Percentiles rank a stretch among this genome's conserved stretches.
Conservation (phyloP, 1,139 yeast species). For the Hanseniaspora gamundiae region DNA sequence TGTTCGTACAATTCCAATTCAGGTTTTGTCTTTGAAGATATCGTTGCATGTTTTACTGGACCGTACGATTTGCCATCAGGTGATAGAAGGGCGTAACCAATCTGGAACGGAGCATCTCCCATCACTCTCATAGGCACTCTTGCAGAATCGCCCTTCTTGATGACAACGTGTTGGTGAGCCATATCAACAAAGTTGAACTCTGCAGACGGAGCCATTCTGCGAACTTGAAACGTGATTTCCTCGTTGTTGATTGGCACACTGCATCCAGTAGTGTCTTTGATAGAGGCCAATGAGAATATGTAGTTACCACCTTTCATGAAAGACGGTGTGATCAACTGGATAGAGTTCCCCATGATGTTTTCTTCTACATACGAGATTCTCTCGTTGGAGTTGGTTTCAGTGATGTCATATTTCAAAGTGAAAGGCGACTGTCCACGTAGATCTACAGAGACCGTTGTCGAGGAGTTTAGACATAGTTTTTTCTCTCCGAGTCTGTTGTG, state of each 20-base stretch:
- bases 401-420: slow-evolving; percentile 53
- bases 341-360: slow-evolving; percentile 31
- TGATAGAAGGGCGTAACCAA: slow-evolving; percentile 25
- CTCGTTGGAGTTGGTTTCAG: slow-evolving; percentile 36
- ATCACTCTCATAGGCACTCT: slow-evolving; percentile 46
- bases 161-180: slow-evolving; percentile 25
- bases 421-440: slow-evolving; percentile 77
- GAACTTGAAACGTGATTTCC: slow-evolving; percentile 48
- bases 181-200: slow-evolving; percentile 28
- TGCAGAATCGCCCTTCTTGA: slow-evolving; percentile 51
- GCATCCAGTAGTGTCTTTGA: slow-evolving; percentile 67
- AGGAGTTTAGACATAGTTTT: slow-evolving; percentile 35
- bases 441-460: slow-evolving; percentile 38
- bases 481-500: slow-evolving; percentile 6
- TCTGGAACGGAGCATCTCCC: slow-evolving; percentile 40
- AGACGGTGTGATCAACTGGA: slow-evolving; percentile 40
- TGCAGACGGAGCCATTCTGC: slow-evolving; percentile 54
- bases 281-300: slow-evolving; percentile 46
- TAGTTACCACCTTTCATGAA: slow-evolving; percentile 59
- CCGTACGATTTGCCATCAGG: slow-evolving; percentile 2
- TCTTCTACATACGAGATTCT: slow-evolving; percentile 32
- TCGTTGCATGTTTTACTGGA: slow-evolving; percentile 16
- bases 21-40: slow-evolving; percentile 30
- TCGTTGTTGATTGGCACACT: slow-evolving; percentile 50
- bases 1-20: slow-evolving; percentile 35